Percentiles rank a stretch among this genome's conserved stretches.
phyloP scores from a whole-genome alignment of 768 basidiomycete species.

The Auricularia auricula-judae region DNA sequence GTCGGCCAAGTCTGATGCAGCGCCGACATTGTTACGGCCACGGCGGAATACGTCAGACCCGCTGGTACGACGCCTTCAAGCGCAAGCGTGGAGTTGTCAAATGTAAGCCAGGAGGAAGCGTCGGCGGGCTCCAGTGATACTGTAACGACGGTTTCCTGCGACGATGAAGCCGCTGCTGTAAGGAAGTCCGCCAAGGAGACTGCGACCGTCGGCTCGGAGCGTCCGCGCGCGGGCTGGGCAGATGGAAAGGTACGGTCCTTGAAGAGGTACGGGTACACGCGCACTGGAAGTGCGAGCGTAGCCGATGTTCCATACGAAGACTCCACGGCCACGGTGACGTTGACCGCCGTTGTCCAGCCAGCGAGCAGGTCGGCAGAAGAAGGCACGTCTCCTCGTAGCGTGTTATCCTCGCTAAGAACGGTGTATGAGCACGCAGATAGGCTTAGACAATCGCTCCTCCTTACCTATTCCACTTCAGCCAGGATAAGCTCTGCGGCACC shows the following conservation, averaged over 20 bases:
- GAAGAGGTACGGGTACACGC: background rate
- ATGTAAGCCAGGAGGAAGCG: background rate
- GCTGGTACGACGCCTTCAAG: background rate
- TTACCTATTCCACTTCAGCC: background rate
- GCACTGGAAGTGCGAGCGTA: background rate
- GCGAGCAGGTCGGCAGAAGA: too few species aligned
- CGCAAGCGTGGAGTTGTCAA: background rate
- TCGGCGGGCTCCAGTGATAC: background rate
- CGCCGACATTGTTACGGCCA: background rate
- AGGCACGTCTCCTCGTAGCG: too few species aligned
- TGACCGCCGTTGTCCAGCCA: background rate
- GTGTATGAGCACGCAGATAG: background rate
- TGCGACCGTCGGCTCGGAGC: background rate
- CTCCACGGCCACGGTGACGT: background rate
- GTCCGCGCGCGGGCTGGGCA: background rate
- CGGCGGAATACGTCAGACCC: background rate
- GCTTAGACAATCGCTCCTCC: background rate
- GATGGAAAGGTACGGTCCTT: background rate
- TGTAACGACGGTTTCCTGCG: background rate
- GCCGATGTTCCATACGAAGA: background rate
- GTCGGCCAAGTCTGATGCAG: background rate
- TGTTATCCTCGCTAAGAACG: too few species aligned
- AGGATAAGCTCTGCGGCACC: background rate
- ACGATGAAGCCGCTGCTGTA: background rate
- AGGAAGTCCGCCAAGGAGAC: background rate